Evolutionary conservation across 306 rosid species (phyloP), one percentile per base, ranked within the genome.

Genomic region (Rosa multiflora): DNA sequence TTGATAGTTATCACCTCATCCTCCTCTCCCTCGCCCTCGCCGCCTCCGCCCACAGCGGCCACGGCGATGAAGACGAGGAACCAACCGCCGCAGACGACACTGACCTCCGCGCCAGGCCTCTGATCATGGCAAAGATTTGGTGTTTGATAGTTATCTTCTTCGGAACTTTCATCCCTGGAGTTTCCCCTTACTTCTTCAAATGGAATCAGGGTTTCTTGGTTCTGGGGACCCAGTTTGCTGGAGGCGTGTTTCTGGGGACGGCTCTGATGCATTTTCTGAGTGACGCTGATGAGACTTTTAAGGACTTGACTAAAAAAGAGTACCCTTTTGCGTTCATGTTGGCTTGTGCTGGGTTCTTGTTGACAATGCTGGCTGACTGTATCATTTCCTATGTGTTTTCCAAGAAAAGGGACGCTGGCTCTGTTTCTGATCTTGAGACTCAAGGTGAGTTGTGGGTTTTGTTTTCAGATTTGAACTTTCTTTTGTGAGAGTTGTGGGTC

Each of bases 281-380:
- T 7, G 98, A 93, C 56, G 93, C 98, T 0, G 83, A 90, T 9
- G 90, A 87, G 82, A 93, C 86, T 49, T 93, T 93, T 71, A 68
- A 21, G 79, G 92, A 87, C 23, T 86, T 93, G 91, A 93, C 92
- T 3, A 0, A 52, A 0, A 86, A 77, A 40, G 74, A 82, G 62
- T 93, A 91, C 70, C 97, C 98, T 4, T 93, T 88, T 56, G 98
- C 97, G 0, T 93, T 87, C 64, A 93, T 91, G 98, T 70, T 93
- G 75, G 95, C 98, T 0, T 86, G 93, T 79, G 82, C 46, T 5
- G 98, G 97, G 4, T 93, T 86, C 75, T 74, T 90, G 91, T 5
- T 91, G 21, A 93, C 95, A 3, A 83, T 88, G 93, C 79, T 88
- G 18, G 95, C 90, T 26, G 98, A 93, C 80, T 85, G 88, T 47